These are phyloP conservation scores for Encephalitozoon hellem DNA, from an alignment of 371 early-diverging fungal genomes.

Conservation along the genomic window DNA sequence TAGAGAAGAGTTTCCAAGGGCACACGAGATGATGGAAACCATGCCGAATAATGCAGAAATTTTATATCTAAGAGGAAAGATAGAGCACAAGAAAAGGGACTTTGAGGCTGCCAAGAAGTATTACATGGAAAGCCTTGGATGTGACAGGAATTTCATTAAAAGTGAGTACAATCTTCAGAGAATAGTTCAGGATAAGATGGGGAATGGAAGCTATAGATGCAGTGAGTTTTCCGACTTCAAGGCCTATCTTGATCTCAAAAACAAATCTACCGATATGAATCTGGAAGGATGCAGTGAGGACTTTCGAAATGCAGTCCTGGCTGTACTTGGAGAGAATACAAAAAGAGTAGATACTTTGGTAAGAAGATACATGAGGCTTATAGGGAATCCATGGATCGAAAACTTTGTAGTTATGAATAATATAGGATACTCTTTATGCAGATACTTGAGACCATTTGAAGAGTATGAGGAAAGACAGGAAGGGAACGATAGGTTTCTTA, in stretches of 20 bases:
- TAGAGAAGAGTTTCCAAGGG: background rate
- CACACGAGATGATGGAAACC: background rate
- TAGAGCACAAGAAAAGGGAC: slow-evolving; percentile 17
- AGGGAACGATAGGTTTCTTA: background rate
- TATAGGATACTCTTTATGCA: slow-evolving; percentile 8
- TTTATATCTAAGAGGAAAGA: slow-evolving; percentile 43
- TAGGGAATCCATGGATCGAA: slow-evolving; percentile 13
- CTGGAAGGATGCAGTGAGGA: background rate
- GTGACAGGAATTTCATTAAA: slow-evolving; percentile 20
- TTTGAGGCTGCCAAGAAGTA: slow-evolving; percentile 28
- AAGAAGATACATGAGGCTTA: slow-evolving; percentile 13
- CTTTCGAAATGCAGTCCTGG: background rate
- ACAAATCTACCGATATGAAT: background rate
- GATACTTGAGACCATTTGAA: background rate
- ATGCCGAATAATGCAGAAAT: slow-evolving; percentile 8
- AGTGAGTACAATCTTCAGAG: slow-evolving; percentile 34
- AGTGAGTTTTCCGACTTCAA: slow-evolving; percentile 23
- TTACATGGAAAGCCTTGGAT: slow-evolving; percentile 23
- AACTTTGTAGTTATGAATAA: slow-evolving; percentile 20
- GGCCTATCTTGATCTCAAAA: slow-evolving; percentile 3
- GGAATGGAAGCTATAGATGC: background rate
- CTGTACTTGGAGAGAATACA: background rate
- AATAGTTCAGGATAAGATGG: slow-evolving; percentile 20
- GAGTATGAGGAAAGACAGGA: background rate
- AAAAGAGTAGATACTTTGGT: background rate